Percentiles rank a stretch among this genome's conserved stretches.
These are phyloP conservation scores for Arabidopsis lyrata DNA, from an alignment of 441 rosid genomes.

Conservation along the genomic window DNA sequence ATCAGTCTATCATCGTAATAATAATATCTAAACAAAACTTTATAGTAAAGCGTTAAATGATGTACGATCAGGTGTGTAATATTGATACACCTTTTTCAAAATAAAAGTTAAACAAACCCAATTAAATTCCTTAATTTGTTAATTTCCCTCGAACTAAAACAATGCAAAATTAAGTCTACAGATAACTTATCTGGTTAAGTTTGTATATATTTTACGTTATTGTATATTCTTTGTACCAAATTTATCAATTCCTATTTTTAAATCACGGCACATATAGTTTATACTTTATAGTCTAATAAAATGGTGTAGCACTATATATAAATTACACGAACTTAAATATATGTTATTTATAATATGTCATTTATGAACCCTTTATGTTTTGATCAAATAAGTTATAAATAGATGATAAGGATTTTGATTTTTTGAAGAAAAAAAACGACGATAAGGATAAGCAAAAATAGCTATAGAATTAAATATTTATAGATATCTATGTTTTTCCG, in stretches of 20 bases:
- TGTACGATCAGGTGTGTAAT: not conserved
- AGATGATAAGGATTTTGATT: not conserved
- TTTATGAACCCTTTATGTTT: not conserved
- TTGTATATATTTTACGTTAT: no score
- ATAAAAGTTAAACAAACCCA: no score
- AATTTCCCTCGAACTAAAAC: no score
- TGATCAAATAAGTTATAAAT: not conserved
- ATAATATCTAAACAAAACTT: no score
- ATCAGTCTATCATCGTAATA: no score
- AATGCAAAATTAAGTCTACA: no score
- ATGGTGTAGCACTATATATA: not conserved
- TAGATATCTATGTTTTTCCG: slow-evolving; percentile 16
- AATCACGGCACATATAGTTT: not conserved
- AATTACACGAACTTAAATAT: not conserved
- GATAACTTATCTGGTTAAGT: no score
- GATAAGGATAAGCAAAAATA: slow-evolving; percentile 26
- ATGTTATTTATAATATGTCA: not conserved
- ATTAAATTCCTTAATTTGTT: no score
- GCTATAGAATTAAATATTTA: not conserved
- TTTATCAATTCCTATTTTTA: not conserved
- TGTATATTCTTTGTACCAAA: not conserved
- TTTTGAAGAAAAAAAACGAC: not conserved
- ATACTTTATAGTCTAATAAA: not conserved
- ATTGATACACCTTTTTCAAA: not conserved
- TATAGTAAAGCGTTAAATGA: not conserved